Evolutionary conservation across 192 early-diverging fungal species (phyloP).

Genomic region (Mortierella claussenii): DNA sequence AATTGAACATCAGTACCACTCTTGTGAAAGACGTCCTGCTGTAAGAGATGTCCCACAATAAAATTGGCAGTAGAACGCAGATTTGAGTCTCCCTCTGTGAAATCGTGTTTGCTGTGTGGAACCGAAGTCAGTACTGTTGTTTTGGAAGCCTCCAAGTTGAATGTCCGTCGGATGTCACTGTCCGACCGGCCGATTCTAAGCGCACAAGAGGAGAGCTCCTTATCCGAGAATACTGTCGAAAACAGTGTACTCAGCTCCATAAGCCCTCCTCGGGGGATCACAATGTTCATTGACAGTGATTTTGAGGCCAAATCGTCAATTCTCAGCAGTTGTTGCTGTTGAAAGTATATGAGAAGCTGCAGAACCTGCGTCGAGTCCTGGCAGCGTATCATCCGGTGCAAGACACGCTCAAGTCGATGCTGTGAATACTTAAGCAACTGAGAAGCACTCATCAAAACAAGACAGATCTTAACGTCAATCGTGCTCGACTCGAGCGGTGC

Average conservation of each 20-base stretch:
- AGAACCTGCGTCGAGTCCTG: conserved; percentile 34
- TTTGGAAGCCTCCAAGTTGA: background rate
- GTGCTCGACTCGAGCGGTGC: conserved; percentile 26
- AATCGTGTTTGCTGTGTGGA: background rate
- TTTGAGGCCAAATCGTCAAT: conserved; percentile 42
- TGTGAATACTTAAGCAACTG: conserved; percentile 42
- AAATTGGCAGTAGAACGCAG: conserved; percentile 35
- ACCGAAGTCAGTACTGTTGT: background rate
- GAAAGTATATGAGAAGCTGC: conserved; percentile 21
- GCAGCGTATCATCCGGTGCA: conserved; percentile 23
- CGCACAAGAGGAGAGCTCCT: conserved; percentile 34
- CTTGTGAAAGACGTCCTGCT: conserved; percentile 34
- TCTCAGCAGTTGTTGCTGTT: conserved; percentile 22
- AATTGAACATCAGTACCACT: conserved; percentile 32
- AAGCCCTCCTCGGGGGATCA: conserved; percentile 30
- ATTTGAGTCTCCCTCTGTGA: conserved; percentile 1
- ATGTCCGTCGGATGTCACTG: background rate
- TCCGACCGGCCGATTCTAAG: conserved; percentile 17
- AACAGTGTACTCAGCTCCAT: conserved; percentile 28
- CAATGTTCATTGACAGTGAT: conserved; percentile 36
- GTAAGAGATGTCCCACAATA: conserved; percentile 24
- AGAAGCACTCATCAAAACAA: conserved; percentile 40
- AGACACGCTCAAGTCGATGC: conserved; percentile 15
- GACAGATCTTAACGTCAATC: conserved; percentile 37
- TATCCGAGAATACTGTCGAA: conserved; percentile 16